These are phyloP conservation scores for Cystofilobasidium ferigula DNA, from an alignment of 768 basidiomycete species.

Conservation along the genomic window DNA sequence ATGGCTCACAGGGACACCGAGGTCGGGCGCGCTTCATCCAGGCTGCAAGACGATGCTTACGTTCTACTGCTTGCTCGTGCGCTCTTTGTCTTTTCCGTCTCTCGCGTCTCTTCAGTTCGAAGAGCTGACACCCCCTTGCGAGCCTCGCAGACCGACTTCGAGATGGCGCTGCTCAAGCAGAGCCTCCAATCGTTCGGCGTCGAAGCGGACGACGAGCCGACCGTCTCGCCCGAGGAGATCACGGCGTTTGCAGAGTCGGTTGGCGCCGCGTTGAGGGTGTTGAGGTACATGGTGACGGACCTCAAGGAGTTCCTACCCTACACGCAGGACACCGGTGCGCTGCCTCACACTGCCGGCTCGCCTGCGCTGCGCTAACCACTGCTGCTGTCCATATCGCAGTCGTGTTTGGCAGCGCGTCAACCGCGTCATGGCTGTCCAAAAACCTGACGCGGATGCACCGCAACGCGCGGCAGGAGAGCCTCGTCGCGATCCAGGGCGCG, in stretches of 20 bases:
- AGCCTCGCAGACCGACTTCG: neutral
- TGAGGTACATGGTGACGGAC: conserved; percentile 26
- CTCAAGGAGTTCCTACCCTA: conserved; percentile 20
- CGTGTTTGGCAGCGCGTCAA: neutral
- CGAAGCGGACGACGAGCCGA: too few species aligned
- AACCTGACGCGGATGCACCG: neutral
- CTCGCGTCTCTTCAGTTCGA: neutral
- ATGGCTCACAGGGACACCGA: neutral
- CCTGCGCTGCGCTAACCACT: too few species aligned
- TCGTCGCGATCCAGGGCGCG: neutral
- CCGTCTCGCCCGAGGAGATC: neutral
- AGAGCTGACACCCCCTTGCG: neutral
- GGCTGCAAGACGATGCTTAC: neutral
- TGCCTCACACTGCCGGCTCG: too few species aligned
- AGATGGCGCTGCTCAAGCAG: neutral
- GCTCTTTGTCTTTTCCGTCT: neutral
- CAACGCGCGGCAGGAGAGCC: neutral
- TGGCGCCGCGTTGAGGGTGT: conserved; percentile 15
- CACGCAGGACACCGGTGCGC: conserved; percentile 8
- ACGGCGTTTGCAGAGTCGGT: neutral
- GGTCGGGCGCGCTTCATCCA: neutral
- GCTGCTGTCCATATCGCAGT: neutral
- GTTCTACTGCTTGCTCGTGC: conserved; percentile 9
- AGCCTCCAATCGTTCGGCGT: neutral
- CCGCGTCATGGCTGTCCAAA: neutral